Base-by-base conservation (phyloP, 2,329 filamentous ascomycete genomes). In the Fusarium virguliforme region DNA sequence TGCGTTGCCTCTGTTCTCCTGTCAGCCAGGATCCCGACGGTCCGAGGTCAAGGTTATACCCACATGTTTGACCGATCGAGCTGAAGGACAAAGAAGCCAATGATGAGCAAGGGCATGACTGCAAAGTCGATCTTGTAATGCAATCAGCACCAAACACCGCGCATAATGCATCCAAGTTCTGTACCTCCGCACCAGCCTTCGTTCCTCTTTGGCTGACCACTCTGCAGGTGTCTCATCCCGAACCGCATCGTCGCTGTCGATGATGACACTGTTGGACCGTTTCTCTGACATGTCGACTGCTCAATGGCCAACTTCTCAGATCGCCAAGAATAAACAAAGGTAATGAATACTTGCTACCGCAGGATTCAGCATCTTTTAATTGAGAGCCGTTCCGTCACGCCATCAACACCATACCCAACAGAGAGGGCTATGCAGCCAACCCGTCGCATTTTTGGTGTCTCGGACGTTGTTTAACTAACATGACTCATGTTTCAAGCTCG, bases 51-150 rank as follows among this genome's bases (percentile, higher is more conserved):
- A 12, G 3, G 22, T 4, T 24, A 13, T 12, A 43, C 22, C 41
- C 12, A 43, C 41, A 46, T 46, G 22, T 46, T 46, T 15, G 41
- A 46, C 22, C 41, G 41, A 26, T 46, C 41, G 7, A 46, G 41
- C 12, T 46, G 41, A 15, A 46, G 41, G 3, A 46, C 41, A 3
- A 46, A 46, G 26, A 46, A 46, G 2, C 41, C 41, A 3, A 46
- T 46, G 41, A 46, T 26, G 7, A 46, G 22, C 22, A 46, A 4
- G 4, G 22, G 41, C 41, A 46, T 46, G 13, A 46, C 41, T 26
- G 41, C 41, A 26, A 46, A 46, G 22, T 46, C 41, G 6, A 46
- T 46, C 22, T 22, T 46, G 18, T 1, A 26, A 46, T 26, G 0
- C 8, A 6, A 3, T 46, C 7, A 46, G 41, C 7, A 22, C 15